These are phyloP conservation scores for Nyssa sinensis DNA, from an alignment of 148 eudicot genomes.

Conservation along the genomic window DNA sequence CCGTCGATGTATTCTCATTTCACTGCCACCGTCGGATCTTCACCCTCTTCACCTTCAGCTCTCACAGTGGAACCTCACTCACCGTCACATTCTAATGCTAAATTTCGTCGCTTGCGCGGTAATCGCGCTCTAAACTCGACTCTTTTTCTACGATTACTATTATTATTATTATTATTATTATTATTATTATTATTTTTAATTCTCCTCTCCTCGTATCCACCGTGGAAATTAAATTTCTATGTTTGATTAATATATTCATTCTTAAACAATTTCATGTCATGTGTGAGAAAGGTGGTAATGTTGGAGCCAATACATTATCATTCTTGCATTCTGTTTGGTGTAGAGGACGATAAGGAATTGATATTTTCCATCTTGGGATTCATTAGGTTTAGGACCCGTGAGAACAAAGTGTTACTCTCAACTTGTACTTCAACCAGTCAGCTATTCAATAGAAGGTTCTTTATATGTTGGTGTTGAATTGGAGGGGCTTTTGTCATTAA, in stretches of 20 bases:
- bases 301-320: not conserved
- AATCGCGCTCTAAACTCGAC: no score
- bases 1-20: slow-evolving; percentile 47
- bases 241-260: not conserved
- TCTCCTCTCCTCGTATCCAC: no score
- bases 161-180: no score
- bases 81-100: slow-evolving; percentile 59
- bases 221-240: not conserved
- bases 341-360: not conserved
- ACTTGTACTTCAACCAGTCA: not conserved
- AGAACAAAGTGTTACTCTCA: not conserved
- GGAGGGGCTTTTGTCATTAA: no score
- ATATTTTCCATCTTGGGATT: not conserved
- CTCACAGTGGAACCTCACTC: slow-evolving; percentile 48
- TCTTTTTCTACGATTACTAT: not conserved
- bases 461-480: no score
- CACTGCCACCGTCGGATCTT: slow-evolving; percentile 56
- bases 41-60: slow-evolving; percentile 35
- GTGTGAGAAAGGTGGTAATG: not conserved
- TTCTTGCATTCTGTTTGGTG: slow-evolving; percentile 6
- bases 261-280: not conserved
- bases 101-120: slow-evolving; percentile 67
- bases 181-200: no score
- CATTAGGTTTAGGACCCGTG: not conserved
- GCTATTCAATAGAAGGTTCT: no score